Percentiles rank a stretch among this genome's conserved stretches.
phyloP scores from a whole-genome alignment of 495 filamentous ascomycete species.

The Lophiostoma macrostomum region DNA sequence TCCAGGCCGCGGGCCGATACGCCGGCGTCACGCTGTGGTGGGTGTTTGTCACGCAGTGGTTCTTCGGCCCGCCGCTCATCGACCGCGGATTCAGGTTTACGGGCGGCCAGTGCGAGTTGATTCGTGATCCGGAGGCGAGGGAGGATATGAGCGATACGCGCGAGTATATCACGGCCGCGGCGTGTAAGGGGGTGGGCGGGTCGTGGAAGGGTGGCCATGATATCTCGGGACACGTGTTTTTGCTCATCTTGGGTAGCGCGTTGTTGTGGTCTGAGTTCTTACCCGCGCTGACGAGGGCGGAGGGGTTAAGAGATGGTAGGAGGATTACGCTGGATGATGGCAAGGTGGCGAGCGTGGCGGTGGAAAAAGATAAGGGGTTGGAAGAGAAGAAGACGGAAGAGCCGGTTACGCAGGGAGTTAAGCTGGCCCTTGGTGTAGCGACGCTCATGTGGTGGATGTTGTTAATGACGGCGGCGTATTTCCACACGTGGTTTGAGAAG shows the following conservation, averaged over 20 bases:
- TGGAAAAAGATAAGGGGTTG: conserved; percentile 41
- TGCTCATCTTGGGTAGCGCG: conserved; percentile 77
- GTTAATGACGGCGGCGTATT: conserved; percentile 95
- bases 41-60: conserved; percentile 86
- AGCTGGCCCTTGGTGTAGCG: conserved; percentile 52
- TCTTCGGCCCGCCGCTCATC: conserved; percentile 84
- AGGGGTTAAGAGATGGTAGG: conserved; percentile 52
- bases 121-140: conserved; percentile 35
- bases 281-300: conserved; percentile 53
- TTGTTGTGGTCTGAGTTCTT: conserved; percentile 77
- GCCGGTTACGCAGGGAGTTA: conserved; percentile 46
- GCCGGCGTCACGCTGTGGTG: conserved; percentile 82
- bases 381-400: conserved; percentile 47
- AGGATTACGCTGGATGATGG: conserved; percentile 60
- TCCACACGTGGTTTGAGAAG: conserved; percentile 99
- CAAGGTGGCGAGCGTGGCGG: conserved; percentile 42
- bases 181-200: conserved; percentile 79
- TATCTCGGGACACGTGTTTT: conserved; percentile 90
- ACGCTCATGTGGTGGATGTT: conserved; percentile 87
- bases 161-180: conserved; percentile 64
- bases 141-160: conserved; percentile 46
- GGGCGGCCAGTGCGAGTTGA: conserved; percentile 66
- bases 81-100: conserved; percentile 79
- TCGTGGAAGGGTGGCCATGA: conserved; percentile 87
- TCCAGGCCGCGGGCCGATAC: conserved; percentile 63